Percentiles rank a stretch among this genome's conserved stretches.
These are phyloP conservation scores for Tetrahymena borealis DNA, from an alignment of 73 alveolate species.

Conservation along the genomic window DNA sequence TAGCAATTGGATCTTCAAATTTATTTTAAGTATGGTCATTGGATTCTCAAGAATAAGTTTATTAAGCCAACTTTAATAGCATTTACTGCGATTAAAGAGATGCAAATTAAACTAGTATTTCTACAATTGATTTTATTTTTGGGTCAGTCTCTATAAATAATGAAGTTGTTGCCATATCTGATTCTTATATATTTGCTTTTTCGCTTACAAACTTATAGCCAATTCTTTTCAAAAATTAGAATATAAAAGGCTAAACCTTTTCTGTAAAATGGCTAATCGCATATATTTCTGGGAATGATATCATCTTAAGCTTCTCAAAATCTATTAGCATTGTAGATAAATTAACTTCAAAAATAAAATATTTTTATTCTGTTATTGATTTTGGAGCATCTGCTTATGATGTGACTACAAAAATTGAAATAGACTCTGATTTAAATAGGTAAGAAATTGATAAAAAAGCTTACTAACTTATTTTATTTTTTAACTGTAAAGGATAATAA, in stretches of 20 bases:
- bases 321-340: neutral
- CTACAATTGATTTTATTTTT: neutral
- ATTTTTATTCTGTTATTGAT: neutral
- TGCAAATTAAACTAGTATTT: neutral
- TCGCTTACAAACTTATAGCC: neutral
- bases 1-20: neutral
- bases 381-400: neutral
- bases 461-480: neutral
- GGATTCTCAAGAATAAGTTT: neutral
- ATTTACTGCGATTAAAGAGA: neutral
- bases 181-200: neutral
- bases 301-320: neutral
- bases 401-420: neutral
- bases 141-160: neutral
- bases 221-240: neutral
- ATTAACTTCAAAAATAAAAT: neutral
- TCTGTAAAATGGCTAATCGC: too few species aligned
- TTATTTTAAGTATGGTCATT: neutral
- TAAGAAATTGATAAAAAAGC: neutral
- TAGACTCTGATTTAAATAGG: neutral
- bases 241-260: neutral
- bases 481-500: neutral
- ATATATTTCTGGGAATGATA: neutral
- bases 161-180: neutral
- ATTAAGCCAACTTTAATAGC: neutral